Conservation (phyloP, 495 filamentous ascomycete genomes). For the Opeltia flavorubescens region DNA sequence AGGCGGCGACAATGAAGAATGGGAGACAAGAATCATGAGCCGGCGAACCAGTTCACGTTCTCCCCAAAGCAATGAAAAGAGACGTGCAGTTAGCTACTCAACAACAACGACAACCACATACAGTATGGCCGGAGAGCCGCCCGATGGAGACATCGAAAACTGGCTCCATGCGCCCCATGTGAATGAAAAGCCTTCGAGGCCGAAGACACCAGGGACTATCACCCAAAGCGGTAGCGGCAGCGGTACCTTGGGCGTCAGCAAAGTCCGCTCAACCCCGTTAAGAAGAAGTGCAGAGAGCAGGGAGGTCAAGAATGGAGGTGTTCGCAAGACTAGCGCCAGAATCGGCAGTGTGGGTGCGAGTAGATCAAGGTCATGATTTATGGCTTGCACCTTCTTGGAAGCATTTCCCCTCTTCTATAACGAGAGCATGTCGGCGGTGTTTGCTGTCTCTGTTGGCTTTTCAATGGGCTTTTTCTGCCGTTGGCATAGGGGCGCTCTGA, state of each 20-base stretch:
- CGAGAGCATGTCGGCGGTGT: not conserved
- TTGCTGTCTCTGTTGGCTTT: not conserved
- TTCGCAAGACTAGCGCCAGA: conserved; percentile 85
- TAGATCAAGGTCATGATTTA: conserved; percentile 16
- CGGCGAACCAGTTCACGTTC: conserved; percentile 20
- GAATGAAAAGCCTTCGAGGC: conserved; percentile 33
- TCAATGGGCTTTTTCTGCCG: no score
- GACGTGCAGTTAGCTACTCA: conserved; percentile 32
- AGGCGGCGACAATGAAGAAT: conserved; percentile 61
- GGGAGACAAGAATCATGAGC: conserved; percentile 17
- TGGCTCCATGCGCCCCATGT: conserved; percentile 33
- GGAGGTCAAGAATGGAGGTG: conserved; percentile 43
- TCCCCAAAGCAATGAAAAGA: conserved; percentile 28
- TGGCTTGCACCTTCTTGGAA: no score
- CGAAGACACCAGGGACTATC: conserved; percentile 51
- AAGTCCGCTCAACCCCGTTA: conserved; percentile 55
- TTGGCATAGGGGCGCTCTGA: not conserved
- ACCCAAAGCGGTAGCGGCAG: conserved; percentile 47
- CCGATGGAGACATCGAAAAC: conserved; percentile 14
- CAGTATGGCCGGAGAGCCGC: not conserved
- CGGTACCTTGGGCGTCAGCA: conserved; percentile 52
- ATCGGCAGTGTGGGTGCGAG: conserved; percentile 57
- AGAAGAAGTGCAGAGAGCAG: conserved; percentile 41
- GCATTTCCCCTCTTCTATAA: conserved; percentile 1
- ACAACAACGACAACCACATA: conserved; percentile 5